A percentile compares a stretch with the other conserved stretches of the same genome.
phyloP scores from a whole-genome alignment of 805 yeast genomes.

The Zygoascus ofunaensis region DNA sequence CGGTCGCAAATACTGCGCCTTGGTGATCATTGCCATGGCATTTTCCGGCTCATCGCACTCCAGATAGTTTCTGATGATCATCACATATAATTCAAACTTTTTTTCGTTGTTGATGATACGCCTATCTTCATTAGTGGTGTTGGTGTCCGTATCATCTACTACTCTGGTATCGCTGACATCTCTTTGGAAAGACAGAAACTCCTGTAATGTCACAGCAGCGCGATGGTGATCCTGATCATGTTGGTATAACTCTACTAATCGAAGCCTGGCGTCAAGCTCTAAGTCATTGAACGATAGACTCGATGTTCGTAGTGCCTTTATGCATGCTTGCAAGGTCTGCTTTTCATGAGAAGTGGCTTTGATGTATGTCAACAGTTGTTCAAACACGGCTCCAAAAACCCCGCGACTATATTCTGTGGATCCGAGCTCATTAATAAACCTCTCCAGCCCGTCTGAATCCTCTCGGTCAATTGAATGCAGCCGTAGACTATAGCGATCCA shows the following conservation, averaged over 20 bases:
- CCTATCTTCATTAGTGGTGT: constrained; percentile 1
- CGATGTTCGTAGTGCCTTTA: not conserved
- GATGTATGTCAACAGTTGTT: not conserved
- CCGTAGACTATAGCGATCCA: not conserved
- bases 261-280: constrained; percentile 19
- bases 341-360: not conserved
- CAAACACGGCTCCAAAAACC: not conserved
- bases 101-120: constrained; percentile 18
- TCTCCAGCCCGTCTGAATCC: not conserved
- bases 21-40: constrained; percentile 21
- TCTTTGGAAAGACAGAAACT: constrained; percentile 7
- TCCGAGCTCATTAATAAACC: not conserved
- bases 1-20: constrained; percentile 21
- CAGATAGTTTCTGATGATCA: constrained; percentile 21
- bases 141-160: not conserved
- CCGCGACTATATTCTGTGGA: not conserved
- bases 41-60: constrained; percentile 22
- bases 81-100: constrained; percentile 19
- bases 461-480: not conserved
- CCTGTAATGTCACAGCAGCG: constrained; percentile 23
- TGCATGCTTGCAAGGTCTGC: not conserved
- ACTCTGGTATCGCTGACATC: not conserved
- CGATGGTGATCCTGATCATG: constrained; percentile 9
- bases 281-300: constrained; percentile 8
- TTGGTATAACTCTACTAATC: constrained; percentile 21